phyloP scores from a whole-genome alignment of 495 filamentous ascomycete species.

The Polyplosphaeria fusca region DNA sequence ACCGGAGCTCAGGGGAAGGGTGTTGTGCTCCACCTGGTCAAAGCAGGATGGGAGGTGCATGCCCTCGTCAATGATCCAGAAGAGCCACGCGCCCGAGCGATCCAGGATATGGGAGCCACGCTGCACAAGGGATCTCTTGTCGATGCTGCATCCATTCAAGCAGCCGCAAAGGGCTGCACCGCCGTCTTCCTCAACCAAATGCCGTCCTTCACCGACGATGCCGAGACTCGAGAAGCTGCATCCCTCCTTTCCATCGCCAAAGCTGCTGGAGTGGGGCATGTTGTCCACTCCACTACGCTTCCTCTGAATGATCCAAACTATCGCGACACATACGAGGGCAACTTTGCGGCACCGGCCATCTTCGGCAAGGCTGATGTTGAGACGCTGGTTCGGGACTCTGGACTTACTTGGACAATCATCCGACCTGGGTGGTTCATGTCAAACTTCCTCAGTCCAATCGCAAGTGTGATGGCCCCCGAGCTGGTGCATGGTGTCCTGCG shows the following conservation, averaged over 20 bases:
- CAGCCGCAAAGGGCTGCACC: slow-evolving; percentile 44
- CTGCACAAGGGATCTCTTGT: slow-evolving; percentile 46
- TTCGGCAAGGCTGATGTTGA: slow-evolving; percentile 44
- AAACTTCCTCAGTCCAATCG: slow-evolving; percentile 46
- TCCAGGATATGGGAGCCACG: slow-evolving; percentile 43
- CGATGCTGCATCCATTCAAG: slow-evolving; percentile 41
- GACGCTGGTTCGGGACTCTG: slow-evolving; percentile 17
- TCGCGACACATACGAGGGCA: slow-evolving; percentile 29
- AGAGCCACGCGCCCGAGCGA: slow-evolving; percentile 39
- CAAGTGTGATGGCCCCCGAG: slow-evolving; percentile 40
- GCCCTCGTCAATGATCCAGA: slow-evolving; percentile 44
- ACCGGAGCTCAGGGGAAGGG: slow-evolving; percentile 52
- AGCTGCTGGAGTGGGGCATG: slow-evolving; percentile 41
- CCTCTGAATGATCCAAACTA: slow-evolving; percentile 27
- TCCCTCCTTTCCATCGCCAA: slow-evolving; percentile 46
- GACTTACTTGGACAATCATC: slow-evolving; percentile 44
- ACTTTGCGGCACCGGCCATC: slow-evolving; percentile 35
- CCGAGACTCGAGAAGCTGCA: slow-evolving; percentile 43
- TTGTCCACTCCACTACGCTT: slow-evolving; percentile 46
- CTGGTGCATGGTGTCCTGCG: slow-evolving; percentile 40
- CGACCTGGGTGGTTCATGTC: slow-evolving; percentile 52
- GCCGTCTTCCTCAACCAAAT: slow-evolving; percentile 50
- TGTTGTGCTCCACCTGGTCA: slow-evolving; percentile 43
- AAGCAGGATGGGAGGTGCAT: slow-evolving; percentile 41
- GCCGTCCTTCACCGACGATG: slow-evolving; percentile 36